Evolutionary conservation across 768 basidiomycete genomes (phyloP).

Genomic region (Leccinum disarticulatum): DNA sequence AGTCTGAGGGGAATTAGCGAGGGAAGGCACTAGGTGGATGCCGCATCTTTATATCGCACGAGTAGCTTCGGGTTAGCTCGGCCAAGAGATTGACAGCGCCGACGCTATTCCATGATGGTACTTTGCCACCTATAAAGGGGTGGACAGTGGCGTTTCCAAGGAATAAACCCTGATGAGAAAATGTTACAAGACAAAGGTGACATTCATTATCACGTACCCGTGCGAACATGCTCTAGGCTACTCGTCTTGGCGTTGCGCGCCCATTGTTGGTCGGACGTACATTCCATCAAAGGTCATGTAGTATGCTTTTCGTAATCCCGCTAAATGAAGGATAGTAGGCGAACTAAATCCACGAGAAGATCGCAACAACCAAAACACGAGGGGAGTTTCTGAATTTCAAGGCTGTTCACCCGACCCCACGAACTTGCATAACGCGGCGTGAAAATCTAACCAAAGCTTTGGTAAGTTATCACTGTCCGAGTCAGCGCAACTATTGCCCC

Average conservation of each 20-base stretch:
- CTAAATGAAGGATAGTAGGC: background rate
- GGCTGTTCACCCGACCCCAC: background rate
- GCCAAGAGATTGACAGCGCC: background rate
- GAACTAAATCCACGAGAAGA: background rate
- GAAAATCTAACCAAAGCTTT: background rate
- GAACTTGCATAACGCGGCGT: background rate
- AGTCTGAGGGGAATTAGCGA: background rate
- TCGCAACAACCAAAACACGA: background rate
- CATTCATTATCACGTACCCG: background rate
- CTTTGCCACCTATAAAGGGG: background rate
- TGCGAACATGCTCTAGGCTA: background rate
- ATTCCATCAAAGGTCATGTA: background rate
- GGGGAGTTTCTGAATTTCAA: no score
- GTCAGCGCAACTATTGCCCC: conserved; percentile 3
- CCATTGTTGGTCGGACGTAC: background rate
- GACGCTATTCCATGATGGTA: background rate
- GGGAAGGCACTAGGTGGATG: background rate
- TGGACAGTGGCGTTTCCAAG: conserved; percentile 2
- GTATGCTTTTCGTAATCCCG: background rate
- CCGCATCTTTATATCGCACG: conserved; percentile 8
- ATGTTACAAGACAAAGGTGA: background rate
- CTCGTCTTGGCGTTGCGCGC: background rate
- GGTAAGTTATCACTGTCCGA: conserved; percentile 5
- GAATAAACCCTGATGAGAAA: background rate
- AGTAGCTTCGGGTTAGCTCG: background rate